Evolutionary conservation across 768 basidiomycete genomes (phyloP), one percentile per base, ranked within the genome.

Genomic region (Lepiota subincarnata): DNA sequence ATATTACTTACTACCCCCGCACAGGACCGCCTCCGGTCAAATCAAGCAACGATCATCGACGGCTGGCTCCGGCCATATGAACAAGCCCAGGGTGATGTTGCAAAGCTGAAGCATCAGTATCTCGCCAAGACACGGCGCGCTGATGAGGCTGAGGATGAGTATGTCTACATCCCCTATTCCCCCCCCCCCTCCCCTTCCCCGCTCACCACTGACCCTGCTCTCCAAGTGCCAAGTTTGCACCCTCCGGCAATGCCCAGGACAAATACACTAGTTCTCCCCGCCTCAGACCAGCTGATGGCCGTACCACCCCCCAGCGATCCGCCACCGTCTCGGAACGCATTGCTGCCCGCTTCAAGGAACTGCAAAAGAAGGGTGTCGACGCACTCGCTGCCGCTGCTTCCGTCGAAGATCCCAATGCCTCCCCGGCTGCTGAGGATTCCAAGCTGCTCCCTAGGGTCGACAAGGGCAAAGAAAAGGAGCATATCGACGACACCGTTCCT

Each of bases 111-210:
- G 69, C 78, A 84, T 48, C 75, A 81, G 50, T 96, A 96, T 64
- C 67, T 91, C 10, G 68, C 77, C 28, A 96, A 93, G 68, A 85
- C 81, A 0, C 81, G 90, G 50, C 80, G 81, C 37, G 93, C 94
- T 13, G 94, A 97, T 61, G 94, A 97, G 64, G 86, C 87, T 6
- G 92, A 92, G 66, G 94, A 97, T 66, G 93, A 96, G 94, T 96
- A 68, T 62, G 92, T 75, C 26, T 48, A 36, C 52, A 53, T 61
- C 41, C 40, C 39, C 46, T 41, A 28, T 64, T 22, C 59, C 35
- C 36, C 36, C 44, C 31, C n/a, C n/a, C n/a, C n/a, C n/a, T n/a
- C n/a, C n/a, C n/a, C n/a, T n/a, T n/a, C n/a, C n/a, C 40, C 46
- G 50, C 50, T 56, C 52, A 57, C 57, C 55, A 41, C 42, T 26